Evolutionary conservation across 169 alveolate species (phyloP).

Genomic region (Eimeria praecox): DNA sequence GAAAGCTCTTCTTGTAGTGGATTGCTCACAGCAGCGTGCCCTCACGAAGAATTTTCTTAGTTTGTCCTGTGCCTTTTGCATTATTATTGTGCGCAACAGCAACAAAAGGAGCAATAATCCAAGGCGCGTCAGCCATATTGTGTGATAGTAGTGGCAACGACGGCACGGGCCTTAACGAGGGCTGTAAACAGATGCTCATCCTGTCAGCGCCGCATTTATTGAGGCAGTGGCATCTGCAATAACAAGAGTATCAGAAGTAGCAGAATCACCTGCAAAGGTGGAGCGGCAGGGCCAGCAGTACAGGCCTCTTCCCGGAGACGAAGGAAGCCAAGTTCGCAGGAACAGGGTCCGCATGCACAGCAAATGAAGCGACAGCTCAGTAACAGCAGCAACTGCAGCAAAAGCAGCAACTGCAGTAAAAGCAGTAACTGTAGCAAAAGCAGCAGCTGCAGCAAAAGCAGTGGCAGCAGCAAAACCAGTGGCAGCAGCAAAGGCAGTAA

Average conservation of each 20-base stretch:
- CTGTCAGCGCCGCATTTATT: not conserved
- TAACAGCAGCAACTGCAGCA: conserved; percentile 42
- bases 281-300: conserved; percentile 18
- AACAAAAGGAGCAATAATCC: not conserved
- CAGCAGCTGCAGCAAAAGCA: not conserved
- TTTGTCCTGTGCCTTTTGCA: not conserved
- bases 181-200: not conserved
- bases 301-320: not conserved
- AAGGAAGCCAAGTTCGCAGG: not conserved
- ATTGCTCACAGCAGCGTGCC: not conserved
- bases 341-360: not conserved
- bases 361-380: conserved; percentile 42
- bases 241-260: not conserved
- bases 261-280: not conserved
- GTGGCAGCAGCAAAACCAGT: conserved; percentile 11
- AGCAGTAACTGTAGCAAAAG: conserved; percentile 7
- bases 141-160: not conserved
- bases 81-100: not conserved
- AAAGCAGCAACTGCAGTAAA: conserved; percentile 56
- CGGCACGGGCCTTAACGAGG: not conserved
- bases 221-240: not conserved
- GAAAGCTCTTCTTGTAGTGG: not conserved
- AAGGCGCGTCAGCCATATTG: not conserved
- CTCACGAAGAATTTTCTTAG: not conserved
- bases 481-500: conserved; percentile 25